Percentiles rank a stretch among this genome's conserved stretches.
phyloP scores from a whole-genome alignment of 768 basidiomycete species.

The Suillus paluster region DNA sequence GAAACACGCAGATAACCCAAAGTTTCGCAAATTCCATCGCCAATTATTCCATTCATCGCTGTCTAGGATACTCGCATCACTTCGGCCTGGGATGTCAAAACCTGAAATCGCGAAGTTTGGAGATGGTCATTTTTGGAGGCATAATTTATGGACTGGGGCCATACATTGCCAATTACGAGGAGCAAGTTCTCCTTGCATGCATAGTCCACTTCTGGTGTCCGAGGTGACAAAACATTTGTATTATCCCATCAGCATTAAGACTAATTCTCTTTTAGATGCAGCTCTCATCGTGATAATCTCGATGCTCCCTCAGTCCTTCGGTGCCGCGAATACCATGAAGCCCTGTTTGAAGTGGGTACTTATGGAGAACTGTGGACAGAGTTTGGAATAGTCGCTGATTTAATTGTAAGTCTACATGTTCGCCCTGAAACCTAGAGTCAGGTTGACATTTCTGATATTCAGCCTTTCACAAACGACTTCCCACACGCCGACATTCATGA shows the following conservation, averaged over 20 bases:
- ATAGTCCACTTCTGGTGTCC: conserved; percentile 18
- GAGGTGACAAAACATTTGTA: conserved; percentile 15
- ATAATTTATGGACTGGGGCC: conserved; percentile 25
- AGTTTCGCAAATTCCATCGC: conserved; percentile 20
- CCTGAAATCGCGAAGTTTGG: conserved; percentile 20
- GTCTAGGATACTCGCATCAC: conserved; percentile 14
- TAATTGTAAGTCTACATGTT: conserved; percentile 31
- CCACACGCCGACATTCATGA: conserved; percentile 31
- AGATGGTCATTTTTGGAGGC: conserved; percentile 21
- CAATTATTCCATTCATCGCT: conserved; percentile 26
- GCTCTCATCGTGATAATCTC: not conserved
- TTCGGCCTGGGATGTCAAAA: conserved; percentile 18
- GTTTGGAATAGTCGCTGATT: conserved; percentile 36
- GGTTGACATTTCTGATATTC: not conserved
- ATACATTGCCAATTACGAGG: conserved; percentile 26
- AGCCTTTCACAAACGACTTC: conserved; percentile 13
- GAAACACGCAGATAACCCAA: conserved; percentile 9
- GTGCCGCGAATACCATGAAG: not conserved
- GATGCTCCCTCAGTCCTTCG: not conserved
- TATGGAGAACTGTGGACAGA: conserved; percentile 32
- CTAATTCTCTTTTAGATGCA: not conserved
- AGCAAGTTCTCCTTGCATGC: conserved; percentile 19
- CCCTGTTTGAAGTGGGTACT: not conserved
- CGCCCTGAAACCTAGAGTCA: not conserved
- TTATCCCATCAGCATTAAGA: not conserved